A percentile compares a stretch with the other conserved stretches of the same genome.
These are phyloP conservation scores for Talaromyces sp. DNA, from an alignment of 2,329 filamentous ascomycete species.

Conservation along the genomic window DNA sequence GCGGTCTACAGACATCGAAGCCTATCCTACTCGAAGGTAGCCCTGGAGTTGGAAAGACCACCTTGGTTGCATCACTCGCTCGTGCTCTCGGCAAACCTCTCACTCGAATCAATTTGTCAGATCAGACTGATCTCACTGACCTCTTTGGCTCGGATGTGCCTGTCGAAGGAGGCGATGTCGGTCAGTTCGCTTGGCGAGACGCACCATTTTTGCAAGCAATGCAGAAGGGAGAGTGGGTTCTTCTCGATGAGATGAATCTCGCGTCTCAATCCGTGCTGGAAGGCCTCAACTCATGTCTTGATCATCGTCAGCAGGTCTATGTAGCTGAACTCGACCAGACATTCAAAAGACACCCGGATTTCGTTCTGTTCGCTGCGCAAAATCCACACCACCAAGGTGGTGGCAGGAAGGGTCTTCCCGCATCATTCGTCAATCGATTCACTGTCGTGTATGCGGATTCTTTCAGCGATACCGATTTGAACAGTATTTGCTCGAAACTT, in stretches of 20 bases:
- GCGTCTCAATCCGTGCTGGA: slow-evolving; percentile 96
- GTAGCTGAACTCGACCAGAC: slow-evolving; percentile 92
- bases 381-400: slow-evolving; percentile 98
- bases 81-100: slow-evolving; percentile 74
- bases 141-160: slow-evolving; percentile 96
- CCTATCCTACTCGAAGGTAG: slow-evolving; percentile 93
- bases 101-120: slow-evolving; percentile 93
- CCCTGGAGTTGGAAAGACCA: slow-evolving; percentile 97
- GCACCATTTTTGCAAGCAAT: slow-evolving; percentile 94
- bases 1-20: slow-evolving; percentile 83
- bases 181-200: slow-evolving; percentile 92
- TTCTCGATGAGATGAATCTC: slow-evolving; percentile 97
- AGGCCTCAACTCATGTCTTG: slow-evolving; percentile 91
- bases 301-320: slow-evolving; percentile 94
- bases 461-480: slow-evolving; percentile 76
- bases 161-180: slow-evolving; percentile 84
- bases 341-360: slow-evolving; percentile 83
- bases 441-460: slow-evolving; percentile 96
- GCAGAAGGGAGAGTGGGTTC: slow-evolving; percentile 94
- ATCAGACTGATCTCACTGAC: slow-evolving; percentile 97
- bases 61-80: slow-evolving; percentile 80
- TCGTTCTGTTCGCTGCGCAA: slow-evolving; percentile 93
- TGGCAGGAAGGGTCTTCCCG: slow-evolving; percentile 87
- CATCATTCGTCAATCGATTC: slow-evolving; percentile 96
- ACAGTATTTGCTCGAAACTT: slow-evolving; percentile 73